A percentile compares a stretch with the other conserved stretches of the same genome.
These are phyloP conservation scores for Penicillium coffeae DNA, from an alignment of 495 filamentous ascomycete genomes.

Conservation along the genomic window DNA sequence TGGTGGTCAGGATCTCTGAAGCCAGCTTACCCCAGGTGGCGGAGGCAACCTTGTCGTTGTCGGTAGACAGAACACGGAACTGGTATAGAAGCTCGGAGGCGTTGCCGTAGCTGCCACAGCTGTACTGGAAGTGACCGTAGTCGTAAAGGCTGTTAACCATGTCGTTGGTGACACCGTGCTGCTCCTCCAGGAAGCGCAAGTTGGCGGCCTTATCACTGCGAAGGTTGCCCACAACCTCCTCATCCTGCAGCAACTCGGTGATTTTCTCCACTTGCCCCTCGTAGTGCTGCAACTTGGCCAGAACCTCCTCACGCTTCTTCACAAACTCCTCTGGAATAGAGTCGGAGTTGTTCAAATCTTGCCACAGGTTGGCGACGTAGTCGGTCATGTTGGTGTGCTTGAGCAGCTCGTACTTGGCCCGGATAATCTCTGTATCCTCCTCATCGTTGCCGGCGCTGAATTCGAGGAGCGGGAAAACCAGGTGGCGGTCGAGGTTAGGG, in stretches of 20 bases:
- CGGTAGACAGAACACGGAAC: conserved; percentile 94
- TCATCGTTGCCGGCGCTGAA: conserved; percentile 62
- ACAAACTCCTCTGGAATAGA: conserved; percentile 78
- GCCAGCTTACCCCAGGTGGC: conserved; percentile 97
- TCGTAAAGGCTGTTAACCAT: conserved; percentile 95
- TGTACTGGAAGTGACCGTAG: conserved; percentile 93
- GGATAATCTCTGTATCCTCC: conserved; percentile 63
- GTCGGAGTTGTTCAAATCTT: conserved; percentile 75
- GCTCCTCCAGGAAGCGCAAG: conserved; percentile 91
- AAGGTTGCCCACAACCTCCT: conserved; percentile 82
- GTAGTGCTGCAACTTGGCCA: conserved; percentile 72
- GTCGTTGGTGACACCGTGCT: conserved; percentile 85
- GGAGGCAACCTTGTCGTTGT: conserved; percentile 91
- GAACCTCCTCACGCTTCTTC: conserved; percentile 82
- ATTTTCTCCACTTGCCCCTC: conserved; percentile 85
- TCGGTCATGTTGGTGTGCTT: conserved; percentile 98
- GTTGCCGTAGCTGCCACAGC: conserved; percentile 84
- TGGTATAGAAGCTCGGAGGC: conserved; percentile 89
- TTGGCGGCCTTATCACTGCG: conserved; percentile 96
- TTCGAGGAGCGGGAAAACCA: conserved; percentile 91
- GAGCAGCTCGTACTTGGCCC: conserved; percentile 85
- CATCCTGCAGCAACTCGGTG: conserved; percentile 73
- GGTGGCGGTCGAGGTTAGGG: conserved; percentile 88
- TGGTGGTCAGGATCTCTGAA: conserved; percentile 85
- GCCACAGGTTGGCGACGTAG: conserved; percentile 85